phyloP scores from a whole-genome alignment of 2,329 filamentous ascomycete species.

The Hypoxylon sp. region DNA sequence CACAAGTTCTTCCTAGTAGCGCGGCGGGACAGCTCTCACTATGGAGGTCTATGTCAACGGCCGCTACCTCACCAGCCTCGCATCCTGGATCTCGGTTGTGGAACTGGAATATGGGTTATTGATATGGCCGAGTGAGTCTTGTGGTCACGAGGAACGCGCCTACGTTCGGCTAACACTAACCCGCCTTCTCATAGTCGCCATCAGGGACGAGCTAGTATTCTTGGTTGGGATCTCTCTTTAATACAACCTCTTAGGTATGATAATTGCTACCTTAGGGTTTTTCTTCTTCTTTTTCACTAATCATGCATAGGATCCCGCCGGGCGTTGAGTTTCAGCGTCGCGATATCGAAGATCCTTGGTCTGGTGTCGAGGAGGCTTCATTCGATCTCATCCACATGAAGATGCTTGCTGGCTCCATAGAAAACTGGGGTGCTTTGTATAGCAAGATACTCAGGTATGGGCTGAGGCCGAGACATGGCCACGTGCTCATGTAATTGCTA shows the following conservation, averaged over 20 bases:
- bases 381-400: constrained; percentile 90
- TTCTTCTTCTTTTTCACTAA: constrained; percentile 34
- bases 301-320: constrained; percentile 72
- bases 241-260: constrained; percentile 57
- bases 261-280: neutral
- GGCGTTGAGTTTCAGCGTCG: constrained; percentile 78
- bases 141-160: neutral
- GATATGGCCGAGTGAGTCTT: constrained; percentile 81
- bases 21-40: constrained; percentile 60
- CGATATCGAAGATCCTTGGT: constrained; percentile 85
- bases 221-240: constrained; percentile 58
- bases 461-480: constrained; percentile 50
- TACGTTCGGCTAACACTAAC: constrained; percentile 33
- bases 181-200: constrained; percentile 41
- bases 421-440: constrained; percentile 82
- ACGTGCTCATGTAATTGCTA: constrained; percentile 29
- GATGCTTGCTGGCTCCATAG: constrained; percentile 83
- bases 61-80: constrained; percentile 55
- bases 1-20: constrained; percentile 82
- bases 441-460: constrained; percentile 74
- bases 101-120: constrained; percentile 92
- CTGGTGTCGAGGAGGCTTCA: constrained; percentile 62
- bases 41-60: constrained; percentile 55
- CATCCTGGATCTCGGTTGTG: constrained; percentile 81
- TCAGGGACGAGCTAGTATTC: constrained; percentile 48